Base-by-base conservation (phyloP, 495 filamentous ascomycete species). In the Opeltia flavorubescens region DNA sequence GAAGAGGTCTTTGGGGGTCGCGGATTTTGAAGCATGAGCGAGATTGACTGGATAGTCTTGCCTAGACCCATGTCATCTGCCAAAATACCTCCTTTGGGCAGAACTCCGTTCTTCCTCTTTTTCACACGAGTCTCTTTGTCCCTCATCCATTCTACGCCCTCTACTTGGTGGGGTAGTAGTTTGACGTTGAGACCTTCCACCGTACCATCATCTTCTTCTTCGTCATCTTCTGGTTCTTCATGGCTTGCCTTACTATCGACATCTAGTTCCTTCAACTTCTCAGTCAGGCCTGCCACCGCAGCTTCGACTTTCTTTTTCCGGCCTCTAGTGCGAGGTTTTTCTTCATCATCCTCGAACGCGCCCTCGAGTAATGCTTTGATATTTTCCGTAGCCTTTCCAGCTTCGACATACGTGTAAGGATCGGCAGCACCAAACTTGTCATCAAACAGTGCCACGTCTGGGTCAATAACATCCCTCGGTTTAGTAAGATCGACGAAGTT, bases 141-240 rank as follows among this genome's bases (percentile, higher is more conserved):
- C 45, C 70, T 80, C 85, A 98, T 93, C 86, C 93, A 98, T 34
- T 78, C 75, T 2, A 96, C 80, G 48, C 91, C 91, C 21, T 93
- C 82, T 8, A 95, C 72, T 59, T 98, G 91, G 59, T 98, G 91
- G 3, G 87, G 91, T 0, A 96, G 71, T 3, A 98, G 72, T 45
- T 80, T 84, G 36, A 94, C 86, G 39, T 81, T 83, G 52, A 98
- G 63, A 3, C 91, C 91, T 50, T 91, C 82, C 13, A 88, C 72
- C n/a, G 68, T 74, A 8, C 74, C 78, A 55, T 83, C 77, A 39
- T 86, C 83, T 38, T 76, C 80, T 1, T 84, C 80, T 12, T 81
- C 79, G 0, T 83, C 79, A 6, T 79, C 75, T 2, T 75, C 71
- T 3, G 65, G 66, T 0, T 66, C 64, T 1, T 66, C 65, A 0